Conservation (phyloP, 164 flowering plant genomes). For the Houttuynia cordata region DNA sequence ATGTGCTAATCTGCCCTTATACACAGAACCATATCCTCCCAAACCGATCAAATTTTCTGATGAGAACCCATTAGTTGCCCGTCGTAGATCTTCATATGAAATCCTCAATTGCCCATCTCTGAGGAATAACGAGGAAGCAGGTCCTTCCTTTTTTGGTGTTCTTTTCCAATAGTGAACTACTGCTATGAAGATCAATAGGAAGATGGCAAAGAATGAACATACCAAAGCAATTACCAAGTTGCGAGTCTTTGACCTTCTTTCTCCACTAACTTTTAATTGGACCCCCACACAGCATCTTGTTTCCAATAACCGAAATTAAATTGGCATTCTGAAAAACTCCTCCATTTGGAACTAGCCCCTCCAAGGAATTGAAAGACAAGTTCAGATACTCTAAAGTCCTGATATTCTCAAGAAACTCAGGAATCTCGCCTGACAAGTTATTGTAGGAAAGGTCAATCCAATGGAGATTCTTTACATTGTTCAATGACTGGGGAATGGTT, state of each 20-base stretch:
- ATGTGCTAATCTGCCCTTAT: neutral
- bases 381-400: neutral
- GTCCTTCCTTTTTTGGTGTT: neutral
- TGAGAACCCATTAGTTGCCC: neutral
- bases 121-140: neutral
- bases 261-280: neutral
- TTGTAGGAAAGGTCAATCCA: neutral
- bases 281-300: neutral
- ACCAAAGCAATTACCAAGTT: neutral
- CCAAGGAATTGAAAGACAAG: neutral
- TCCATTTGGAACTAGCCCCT: neutral
- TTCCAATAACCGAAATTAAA: neutral
- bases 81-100: neutral
- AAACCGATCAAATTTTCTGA: neutral
- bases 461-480: neutral
- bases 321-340: neutral
- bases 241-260: neutral
- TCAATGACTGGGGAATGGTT: neutral
- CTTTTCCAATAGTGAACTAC: neutral
- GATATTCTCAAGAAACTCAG: neutral
- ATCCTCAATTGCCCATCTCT: neutral
- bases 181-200: neutral
- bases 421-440: neutral
- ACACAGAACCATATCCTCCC: neutral
- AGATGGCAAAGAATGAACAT: neutral